Evolutionary conservation across 495 filamentous ascomycete species (phyloP).

Genomic region (Aspergillus nanangensis): DNA sequence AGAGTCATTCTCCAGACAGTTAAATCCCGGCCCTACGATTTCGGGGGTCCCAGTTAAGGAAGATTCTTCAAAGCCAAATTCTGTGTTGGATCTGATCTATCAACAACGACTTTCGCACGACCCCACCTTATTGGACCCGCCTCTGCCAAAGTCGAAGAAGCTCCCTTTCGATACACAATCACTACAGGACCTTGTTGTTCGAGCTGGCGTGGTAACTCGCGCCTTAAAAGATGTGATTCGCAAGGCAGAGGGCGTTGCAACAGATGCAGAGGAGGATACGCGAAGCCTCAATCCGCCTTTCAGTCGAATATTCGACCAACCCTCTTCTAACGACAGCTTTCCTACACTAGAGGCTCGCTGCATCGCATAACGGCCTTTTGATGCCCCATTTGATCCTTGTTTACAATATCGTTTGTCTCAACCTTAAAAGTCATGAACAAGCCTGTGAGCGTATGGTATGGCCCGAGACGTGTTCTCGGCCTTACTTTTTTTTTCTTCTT

Average conservation of each 20-base stretch:
- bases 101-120: constrained; percentile 54
- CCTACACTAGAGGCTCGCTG: constrained; percentile 25
- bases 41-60: constrained; percentile 23
- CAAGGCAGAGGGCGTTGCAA: constrained; percentile 67
- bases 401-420: constrained; percentile 12
- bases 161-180: constrained; percentile 90
- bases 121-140: constrained; percentile 36
- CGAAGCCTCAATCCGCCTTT: constrained; percentile 37
- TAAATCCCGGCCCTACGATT: constrained; percentile 14
- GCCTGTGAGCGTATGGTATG: not conserved
- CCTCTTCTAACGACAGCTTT: constrained; percentile 30
- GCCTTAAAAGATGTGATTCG: constrained; percentile 72
- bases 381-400: constrained; percentile 7
- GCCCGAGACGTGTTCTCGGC: not conserved
- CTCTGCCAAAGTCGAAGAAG: constrained; percentile 58
- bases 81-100: constrained; percentile 81
- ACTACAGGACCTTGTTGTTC: constrained; percentile 78
- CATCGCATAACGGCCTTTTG: constrained; percentile 20
- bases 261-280: constrained; percentile 45
- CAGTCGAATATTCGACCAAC: constrained; percentile 41
- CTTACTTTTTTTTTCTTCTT: not conserved
- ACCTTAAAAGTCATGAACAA: constrained; percentile 8
- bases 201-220: constrained; percentile 71
- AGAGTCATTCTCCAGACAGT: constrained; percentile 19
- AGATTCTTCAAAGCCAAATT: constrained; percentile 63